These are phyloP conservation scores for Dothideomycetidae sp. DNA, from an alignment of 2,329 filamentous ascomycete species.

Conservation along the genomic window DNA sequence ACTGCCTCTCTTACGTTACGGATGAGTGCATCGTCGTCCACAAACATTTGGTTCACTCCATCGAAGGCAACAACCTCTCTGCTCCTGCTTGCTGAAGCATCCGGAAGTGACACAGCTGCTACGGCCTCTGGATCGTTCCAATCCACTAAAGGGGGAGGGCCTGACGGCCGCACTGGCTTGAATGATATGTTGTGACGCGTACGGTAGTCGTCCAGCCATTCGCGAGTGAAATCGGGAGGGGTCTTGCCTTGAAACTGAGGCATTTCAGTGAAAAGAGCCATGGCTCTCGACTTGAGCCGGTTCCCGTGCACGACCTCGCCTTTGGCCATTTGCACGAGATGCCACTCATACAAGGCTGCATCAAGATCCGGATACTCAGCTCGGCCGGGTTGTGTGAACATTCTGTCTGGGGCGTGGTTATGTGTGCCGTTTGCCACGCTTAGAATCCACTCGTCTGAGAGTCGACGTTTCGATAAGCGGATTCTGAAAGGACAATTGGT, in stretches of 20 bases:
- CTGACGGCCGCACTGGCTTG: slow-evolving; percentile 8
- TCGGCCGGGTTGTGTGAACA: slow-evolving; percentile 5
- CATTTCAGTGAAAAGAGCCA: slow-evolving; percentile 14
- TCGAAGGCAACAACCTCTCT: slow-evolving; percentile 11
- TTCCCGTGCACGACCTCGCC: slow-evolving; percentile 14
- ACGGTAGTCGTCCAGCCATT: slow-evolving; percentile 15
- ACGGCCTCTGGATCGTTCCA: slow-evolving; percentile 8
- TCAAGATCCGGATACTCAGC: slow-evolving; percentile 14
- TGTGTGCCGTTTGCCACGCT: slow-evolving; percentile 13
- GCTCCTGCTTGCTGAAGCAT: slow-evolving; percentile 1
- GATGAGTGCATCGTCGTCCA: slow-evolving; percentile 16
- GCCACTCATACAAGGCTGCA: slow-evolving; percentile 14
- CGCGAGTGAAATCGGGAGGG: slow-evolving; percentile 12
- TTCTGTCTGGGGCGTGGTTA: slow-evolving; percentile 13
- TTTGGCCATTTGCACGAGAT: slow-evolving; percentile 12
- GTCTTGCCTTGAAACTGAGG: slow-evolving; percentile 13
- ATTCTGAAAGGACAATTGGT: slow-evolving; percentile 15
- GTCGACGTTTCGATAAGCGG: slow-evolving; percentile 13
- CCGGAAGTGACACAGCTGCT: slow-evolving; percentile 1
- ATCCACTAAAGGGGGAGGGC: slow-evolving; percentile 7
- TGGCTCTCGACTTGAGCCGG: slow-evolving; percentile 14
- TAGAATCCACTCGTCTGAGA: slow-evolving; percentile 13
- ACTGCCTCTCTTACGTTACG: slow-evolving; percentile 42
- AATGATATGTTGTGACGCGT: slow-evolving; percentile 13
- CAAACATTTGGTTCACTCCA: slow-evolving; percentile 10